These are phyloP conservation scores for Dioszegia crocea DNA, from an alignment of 768 basidiomycete species.

Conservation along the genomic window DNA sequence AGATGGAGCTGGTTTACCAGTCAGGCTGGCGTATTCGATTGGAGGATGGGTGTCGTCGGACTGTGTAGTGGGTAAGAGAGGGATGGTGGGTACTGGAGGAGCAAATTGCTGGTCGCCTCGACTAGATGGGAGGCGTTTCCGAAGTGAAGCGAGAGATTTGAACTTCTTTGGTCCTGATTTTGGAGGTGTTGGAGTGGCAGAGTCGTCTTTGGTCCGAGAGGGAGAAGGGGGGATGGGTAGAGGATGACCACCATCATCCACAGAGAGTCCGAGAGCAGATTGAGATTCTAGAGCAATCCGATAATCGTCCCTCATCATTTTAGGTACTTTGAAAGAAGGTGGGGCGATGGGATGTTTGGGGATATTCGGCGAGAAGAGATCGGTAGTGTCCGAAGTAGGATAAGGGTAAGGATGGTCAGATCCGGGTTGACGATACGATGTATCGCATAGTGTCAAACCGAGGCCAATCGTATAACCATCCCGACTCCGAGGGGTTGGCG, in stretches of 20 bases:
- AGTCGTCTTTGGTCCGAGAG: background rate
- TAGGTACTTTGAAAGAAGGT: background rate
- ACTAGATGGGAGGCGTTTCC: background rate
- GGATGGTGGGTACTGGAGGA: background rate
- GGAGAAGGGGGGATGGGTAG: background rate
- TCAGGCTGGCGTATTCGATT: background rate
- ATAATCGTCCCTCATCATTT: slow-evolving; percentile 9
- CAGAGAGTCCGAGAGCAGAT: background rate
- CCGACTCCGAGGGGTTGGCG: background rate
- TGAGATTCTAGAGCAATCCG: background rate
- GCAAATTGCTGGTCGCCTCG: background rate
- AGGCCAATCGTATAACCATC: background rate
- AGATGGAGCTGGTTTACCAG: background rate
- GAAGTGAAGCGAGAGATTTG: slow-evolving; percentile 10
- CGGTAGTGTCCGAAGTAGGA: background rate
- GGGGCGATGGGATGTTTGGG: background rate
- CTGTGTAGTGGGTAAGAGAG: background rate
- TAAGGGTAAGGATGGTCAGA: background rate
- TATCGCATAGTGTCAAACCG: background rate
- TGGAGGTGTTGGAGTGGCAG: too few species aligned
- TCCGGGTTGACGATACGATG: background rate
- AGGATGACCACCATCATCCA: background rate
- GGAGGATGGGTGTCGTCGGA: background rate
- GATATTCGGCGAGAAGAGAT: background rate
- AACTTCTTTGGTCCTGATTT: slow-evolving; percentile 6